A percentile compares a stretch with the other conserved stretches of the same genome.
These are phyloP conservation scores for Fusarium odoratissimum DNA, from an alignment of 2,329 filamentous ascomycete genomes.

Conservation along the genomic window DNA sequence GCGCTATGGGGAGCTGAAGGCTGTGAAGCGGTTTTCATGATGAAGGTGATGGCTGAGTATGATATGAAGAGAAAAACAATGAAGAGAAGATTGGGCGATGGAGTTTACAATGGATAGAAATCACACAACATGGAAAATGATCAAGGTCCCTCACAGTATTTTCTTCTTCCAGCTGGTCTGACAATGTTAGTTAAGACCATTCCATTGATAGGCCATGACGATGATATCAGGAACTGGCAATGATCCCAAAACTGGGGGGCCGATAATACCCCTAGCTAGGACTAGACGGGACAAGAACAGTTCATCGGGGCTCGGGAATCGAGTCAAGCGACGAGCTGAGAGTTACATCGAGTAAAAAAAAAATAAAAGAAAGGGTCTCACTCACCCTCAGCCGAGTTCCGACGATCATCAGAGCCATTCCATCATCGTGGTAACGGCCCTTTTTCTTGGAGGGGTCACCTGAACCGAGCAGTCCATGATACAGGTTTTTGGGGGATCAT, in stretches of 20 bases:
- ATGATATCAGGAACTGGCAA: constrained; percentile 34
- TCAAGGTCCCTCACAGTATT: not conserved
- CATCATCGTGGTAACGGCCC: constrained; percentile 12
- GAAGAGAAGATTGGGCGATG: not conserved
- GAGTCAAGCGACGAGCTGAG: constrained; percentile 9
- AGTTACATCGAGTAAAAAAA: not conserved
- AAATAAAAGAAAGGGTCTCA: constrained; percentile 7
- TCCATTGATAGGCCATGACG: constrained; percentile 26
- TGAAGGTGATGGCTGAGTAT: not conserved
- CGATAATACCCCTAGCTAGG: constrained; percentile 1
- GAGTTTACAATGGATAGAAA: constrained; percentile 1
- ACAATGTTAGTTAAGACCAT: constrained; percentile 14
- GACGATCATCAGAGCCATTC: constrained; percentile 19
- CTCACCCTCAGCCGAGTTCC: constrained; percentile 10
- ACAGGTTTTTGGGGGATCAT: constrained; percentile 17
- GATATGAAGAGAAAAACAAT: not conserved
- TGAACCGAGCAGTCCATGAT: constrained; percentile 5
- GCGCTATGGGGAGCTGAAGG: constrained; percentile 20
- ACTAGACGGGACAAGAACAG: constrained; percentile 3
- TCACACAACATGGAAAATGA: not conserved
- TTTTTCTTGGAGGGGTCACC: constrained; percentile 23
- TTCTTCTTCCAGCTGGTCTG: constrained; percentile 7
- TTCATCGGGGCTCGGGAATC: constrained; percentile 12
- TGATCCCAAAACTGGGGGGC: constrained; percentile 12
- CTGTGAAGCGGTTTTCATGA: constrained; percentile 32